Evolutionary conservation across 768 basidiomycete genomes (phyloP), one percentile per base, ranked within the genome.

Genomic region (Lentinula edodes): DNA sequence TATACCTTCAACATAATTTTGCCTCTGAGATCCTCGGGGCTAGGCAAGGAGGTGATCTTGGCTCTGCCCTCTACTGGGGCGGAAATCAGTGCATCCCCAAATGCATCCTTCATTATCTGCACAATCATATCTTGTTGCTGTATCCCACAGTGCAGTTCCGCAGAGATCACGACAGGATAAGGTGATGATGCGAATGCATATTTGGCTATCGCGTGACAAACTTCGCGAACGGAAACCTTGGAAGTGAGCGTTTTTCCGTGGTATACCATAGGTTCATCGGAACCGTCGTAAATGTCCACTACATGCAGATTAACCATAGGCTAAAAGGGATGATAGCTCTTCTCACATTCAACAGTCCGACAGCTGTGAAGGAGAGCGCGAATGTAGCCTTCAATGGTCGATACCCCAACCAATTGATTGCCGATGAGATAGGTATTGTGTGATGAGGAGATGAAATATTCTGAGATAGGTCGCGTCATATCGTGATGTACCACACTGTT

Each of bases 221-320:
- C 83, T 56, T 92, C 91, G 5, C 91, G 85, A 2, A 91, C 80
- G 0, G 91, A 76, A 2, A 97, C 87, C 65, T 91, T 92, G 41
- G 87, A 84, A 0, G 95, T 98, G 48, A 96, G 76, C 0, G 95
- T 95, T 60, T 88, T 89, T 32, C 94, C 93, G 68, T 98, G 95
- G 67, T 88, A 95, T 6, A 98, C 83, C 70, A 91, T 77, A 0
- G 96, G 96, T 63, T 90, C 93, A 3, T 67, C 72, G 39, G 93
- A 90, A 10, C 95, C 95, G 64, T 97, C 93, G 70, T 88, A 97
- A 45, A 95, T 86, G 66, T 98, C 96, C 68, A 98, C 95, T 98
- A 43, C 39, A 59, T 3, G 7, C 18, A 58, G 56, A 38, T 48
- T 20, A 48, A n/a, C 51, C 50, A 7, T 52, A 39, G 57, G 50